Base-by-base conservation (phyloP, 2,329 filamentous ascomycete species). In the Neocucurbitaria cava region DNA sequence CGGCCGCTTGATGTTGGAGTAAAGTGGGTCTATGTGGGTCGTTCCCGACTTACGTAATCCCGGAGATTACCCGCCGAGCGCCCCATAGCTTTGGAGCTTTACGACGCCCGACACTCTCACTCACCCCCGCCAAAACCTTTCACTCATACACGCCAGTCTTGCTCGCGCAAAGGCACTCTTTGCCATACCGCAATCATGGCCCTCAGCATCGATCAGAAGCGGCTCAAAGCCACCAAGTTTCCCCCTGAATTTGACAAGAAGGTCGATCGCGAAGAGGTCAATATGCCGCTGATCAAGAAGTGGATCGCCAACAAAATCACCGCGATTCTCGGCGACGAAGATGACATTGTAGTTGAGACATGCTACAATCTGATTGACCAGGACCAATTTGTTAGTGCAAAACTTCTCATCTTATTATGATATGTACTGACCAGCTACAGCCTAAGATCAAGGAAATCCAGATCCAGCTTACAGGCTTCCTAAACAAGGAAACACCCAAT, bases 231-330 rank as follows among this genome's bases (percentile, higher is more conserved):
- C 76, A 98, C 93, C 51, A 97, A 96, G 73, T 98, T 97, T 62
- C 95, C 95, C 41, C 84, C 89, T 7, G 92, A 97, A 72, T 99
- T 98, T 79, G 94, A 86, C 73, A 88, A 91, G 74, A 97, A 97
- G 81, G 95, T 99, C 62, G 93, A 99, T 81, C 96, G 96, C 86
- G 87, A 88, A 66, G 98, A 98, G 81, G 92, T 99, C 77, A 97
- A 99, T 74, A 83, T 96, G 46, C 92, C 96, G 76, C 91, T 99
- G 51, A 96, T 99, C 87, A 97, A 97, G 84, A 97, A 92, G 82
- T 99, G 95, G 95, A 97, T 98, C 74, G 90, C 91, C 4, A 86
- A 88, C 68, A 91, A 89, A 75, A 91, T 99, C 52, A 90, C 89
- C 21, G 89, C 91, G 52, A 94, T 98, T 43, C 80, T 98, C 38